Evolutionary conservation across 2,329 filamentous ascomycete genomes (phyloP), one percentile per base, ranked within the genome.

Genomic region (Penicillium sp.): DNA sequence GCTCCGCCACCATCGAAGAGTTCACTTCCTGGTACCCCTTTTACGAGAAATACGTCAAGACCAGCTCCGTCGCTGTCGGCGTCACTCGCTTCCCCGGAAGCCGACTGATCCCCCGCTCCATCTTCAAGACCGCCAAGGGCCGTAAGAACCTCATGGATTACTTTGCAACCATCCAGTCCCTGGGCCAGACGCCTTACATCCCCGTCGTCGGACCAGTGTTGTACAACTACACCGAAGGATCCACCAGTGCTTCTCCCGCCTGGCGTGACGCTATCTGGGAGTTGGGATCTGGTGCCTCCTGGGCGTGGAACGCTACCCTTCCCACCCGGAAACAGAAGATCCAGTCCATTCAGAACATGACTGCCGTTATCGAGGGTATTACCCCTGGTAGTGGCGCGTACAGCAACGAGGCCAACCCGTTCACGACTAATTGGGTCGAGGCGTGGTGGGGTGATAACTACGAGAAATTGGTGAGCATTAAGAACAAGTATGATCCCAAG

Each of bases 401-500:
- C 31, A 52, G 45, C 29, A 58, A 56, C 34, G 57, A 59, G 41
- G 57, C 53, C 17, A 58, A 59, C 37, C 46, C 55, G 2, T 59
- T 57, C 33, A 56, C 50, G 1, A 38, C 29, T 9, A 41, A 59
- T 22, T 59, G 57, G 57, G 35, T 39, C 10, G 51, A 59, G 44
- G 51, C 55, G 8, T 59, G 52, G 52, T 59, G 55, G 50, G 57
- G 57, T 5, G 48, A 56, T 7, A 59, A 59, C 51, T 59, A 59
- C 19, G 48, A 50, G 24, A 39, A 37, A n/a, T 44, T 59, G 32
- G 6, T 59, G 6, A 38, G 7, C 12, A 56, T 59, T 17, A 59
- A 59, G 53, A 26, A 53, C 22, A 57, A 57, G 45, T 59, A 59
- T 45, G 57, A 59, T 28, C 57, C 57, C 6, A 17, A 24, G 0